These are phyloP conservation scores for Aspergillus nomiae DNA, from an alignment of 2,329 filamentous ascomycete genomes.

Conservation along the genomic window DNA sequence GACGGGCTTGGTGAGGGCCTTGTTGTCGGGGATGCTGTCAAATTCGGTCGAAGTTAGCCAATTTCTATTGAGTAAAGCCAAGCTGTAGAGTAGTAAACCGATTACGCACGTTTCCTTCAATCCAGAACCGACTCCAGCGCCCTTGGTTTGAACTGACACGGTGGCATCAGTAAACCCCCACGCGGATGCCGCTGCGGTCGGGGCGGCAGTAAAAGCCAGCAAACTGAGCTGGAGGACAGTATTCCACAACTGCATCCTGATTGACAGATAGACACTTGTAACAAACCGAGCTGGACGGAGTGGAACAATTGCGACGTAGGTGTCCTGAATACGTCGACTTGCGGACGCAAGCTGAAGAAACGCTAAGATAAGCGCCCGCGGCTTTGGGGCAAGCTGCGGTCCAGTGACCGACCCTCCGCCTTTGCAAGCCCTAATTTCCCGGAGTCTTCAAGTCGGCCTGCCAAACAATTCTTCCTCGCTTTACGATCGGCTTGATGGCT, in stretches of 20 bases:
- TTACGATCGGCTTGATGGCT: slow-evolving; percentile 9
- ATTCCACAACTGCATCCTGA: slow-evolving; percentile 42
- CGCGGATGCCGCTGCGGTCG: slow-evolving; percentile 50
- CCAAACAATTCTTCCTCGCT: slow-evolving; percentile 21
- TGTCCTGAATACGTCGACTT: slow-evolving; percentile 1
- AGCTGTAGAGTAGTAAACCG: not conserved
- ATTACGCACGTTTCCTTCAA: slow-evolving; percentile 59
- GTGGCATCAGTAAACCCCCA: slow-evolving; percentile 68
- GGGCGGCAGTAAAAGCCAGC: slow-evolving; percentile 37
- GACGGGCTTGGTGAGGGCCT: slow-evolving; percentile 65
- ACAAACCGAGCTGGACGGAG: slow-evolving; percentile 12
- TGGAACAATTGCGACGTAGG: slow-evolving; percentile 5
- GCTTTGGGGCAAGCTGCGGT: slow-evolving; percentile 30
- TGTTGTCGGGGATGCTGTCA: slow-evolving; percentile 60
- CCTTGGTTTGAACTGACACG: slow-evolving; percentile 61
- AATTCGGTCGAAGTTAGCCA: not conserved
- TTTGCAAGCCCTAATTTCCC: slow-evolving; percentile 43
- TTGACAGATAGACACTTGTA: slow-evolving; percentile 3
- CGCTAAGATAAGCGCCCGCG: slow-evolving; percentile 28
- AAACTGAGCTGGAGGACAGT: slow-evolving; percentile 39
- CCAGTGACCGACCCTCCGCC: slow-evolving; percentile 31
- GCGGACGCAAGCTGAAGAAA: slow-evolving; percentile 10
- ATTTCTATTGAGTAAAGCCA: not conserved
- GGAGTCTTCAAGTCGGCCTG: slow-evolving; percentile 23
- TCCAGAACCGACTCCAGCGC: slow-evolving; percentile 54